Conservation (phyloP, 331 rosid genomes). For the Quercus phellos region DNA sequence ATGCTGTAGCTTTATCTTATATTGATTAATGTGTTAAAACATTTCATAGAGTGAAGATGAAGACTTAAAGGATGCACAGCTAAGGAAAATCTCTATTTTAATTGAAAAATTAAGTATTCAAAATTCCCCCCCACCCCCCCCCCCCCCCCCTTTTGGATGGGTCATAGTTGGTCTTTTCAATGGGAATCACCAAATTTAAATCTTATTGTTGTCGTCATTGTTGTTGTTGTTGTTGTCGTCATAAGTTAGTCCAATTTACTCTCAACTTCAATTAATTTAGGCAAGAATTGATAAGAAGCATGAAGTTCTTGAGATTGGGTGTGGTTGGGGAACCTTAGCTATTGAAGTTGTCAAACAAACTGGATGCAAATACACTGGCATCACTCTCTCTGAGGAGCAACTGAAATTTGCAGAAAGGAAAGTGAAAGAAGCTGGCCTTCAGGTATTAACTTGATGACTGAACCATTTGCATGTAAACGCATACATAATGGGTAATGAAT, state of each 20-base stretch:
- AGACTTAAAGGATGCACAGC: slow-evolving; percentile 70
- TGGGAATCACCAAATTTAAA: neutral
- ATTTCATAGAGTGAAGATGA: slow-evolving; percentile 52
- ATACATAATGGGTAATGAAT: neutral
- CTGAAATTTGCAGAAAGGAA: slow-evolving; percentile 61
- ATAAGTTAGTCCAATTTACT: neutral
- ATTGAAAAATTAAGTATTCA: slow-evolving; percentile 47
- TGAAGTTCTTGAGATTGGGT: slow-evolving; percentile 83
- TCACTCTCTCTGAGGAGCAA: slow-evolving; percentile 79
- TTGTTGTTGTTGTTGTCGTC: neutral
- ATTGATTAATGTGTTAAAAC: slow-evolving; percentile 6
- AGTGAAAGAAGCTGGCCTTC: slow-evolving; percentile 71
- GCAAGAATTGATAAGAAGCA: slow-evolving; percentile 61
- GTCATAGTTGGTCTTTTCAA: neutral
- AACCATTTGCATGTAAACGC: neutral
- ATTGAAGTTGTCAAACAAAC: slow-evolving; percentile 73
- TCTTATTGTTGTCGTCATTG: neutral
- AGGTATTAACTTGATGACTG: slow-evolving; percentile 38
- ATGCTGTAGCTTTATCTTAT: neutral
- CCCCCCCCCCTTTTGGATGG: too few relatives aligned
- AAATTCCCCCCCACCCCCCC: too few relatives aligned
- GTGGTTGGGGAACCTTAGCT: slow-evolving; percentile 95
- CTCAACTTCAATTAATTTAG: slow-evolving; percentile 26
- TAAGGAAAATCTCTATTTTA: slow-evolving; percentile 66
- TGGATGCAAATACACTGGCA: slow-evolving; percentile 84